Base-by-base conservation (phyloP, 2,329 filamentous ascomycete genomes). In the Huntiella moniliformis region DNA sequence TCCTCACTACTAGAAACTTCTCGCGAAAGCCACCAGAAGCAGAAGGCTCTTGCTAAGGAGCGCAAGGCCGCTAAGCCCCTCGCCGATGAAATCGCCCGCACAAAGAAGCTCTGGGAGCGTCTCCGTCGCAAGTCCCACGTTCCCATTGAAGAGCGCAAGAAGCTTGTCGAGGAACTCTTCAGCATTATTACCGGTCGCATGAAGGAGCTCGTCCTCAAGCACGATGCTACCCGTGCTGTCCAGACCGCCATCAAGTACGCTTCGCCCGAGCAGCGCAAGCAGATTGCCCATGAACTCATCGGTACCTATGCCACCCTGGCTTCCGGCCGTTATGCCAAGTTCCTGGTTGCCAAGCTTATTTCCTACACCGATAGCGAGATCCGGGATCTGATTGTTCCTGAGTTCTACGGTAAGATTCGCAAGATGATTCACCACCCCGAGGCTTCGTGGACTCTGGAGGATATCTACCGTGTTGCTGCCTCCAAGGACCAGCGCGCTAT, bases 221-320 rank as follows among this genome's bases (percentile, higher is more conserved):
- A 98, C 61, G 91, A 98, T 60, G 84, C 86, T 33, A 88, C 94
- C n/a, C 76, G 91, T 54, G 86, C 94, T 37, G 82, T 98, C 18
- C 91, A 98, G 65, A 95, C 87, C 10, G 91, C 88, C 34, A 75
- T 98, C 63, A 98, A 98, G 63, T 98, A 98, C 63, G 82, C 85
- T 41, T 92, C 80, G 39, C 69, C 77, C 46, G 79, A 82, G 50
- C 87, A 95, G 64, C 74, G 84, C 57, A 83, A 79, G 61, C 75
- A 79, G 65, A 95, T 98, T 56, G 85, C 87, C 6, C 70, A 68
- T 49, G 91, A 98, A 61, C 70, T 98, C 47, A 77, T 82, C 61
- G 86, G 87, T 13, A 79, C 80, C 53, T 94, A 92, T 60, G 74
- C 77, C 38, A 74, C 82, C 54, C 67, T 98, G 53, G 86, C 87